phyloP scores from a whole-genome alignment of 139 green algal species.

The Coccomyxa sp. region DNA sequence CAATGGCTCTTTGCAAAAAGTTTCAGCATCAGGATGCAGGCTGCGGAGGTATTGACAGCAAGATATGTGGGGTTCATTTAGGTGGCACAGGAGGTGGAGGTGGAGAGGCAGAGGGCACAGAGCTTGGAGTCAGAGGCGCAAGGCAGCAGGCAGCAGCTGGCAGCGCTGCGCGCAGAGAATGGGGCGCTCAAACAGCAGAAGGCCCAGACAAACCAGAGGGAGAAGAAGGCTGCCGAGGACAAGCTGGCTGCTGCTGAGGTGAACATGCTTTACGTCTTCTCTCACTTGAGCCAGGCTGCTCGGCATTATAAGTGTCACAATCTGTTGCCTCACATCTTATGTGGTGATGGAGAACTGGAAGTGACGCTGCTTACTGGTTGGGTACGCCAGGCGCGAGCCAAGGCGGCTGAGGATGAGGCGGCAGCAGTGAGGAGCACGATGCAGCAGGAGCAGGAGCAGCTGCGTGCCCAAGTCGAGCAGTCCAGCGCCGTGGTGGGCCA shows the following conservation, averaged over 20 bases:
- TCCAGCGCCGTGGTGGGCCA: conserved; percentile 5
- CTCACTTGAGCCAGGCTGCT: neutral
- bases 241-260: conserved; percentile 2
- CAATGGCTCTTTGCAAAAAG: too few species aligned
- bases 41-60: too few species aligned
- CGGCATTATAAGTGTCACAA: neutral
- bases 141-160: conserved; percentile 3
- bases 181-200: neutral
- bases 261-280: neutral
- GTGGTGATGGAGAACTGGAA: too few species aligned
- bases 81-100: neutral
- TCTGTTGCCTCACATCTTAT: neutral
- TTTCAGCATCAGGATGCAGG: too few species aligned
- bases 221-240: neutral
- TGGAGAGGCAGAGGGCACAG: neutral
- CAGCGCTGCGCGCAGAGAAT: neutral
- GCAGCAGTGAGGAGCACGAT: neutral
- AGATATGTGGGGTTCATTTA: neutral
- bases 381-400: conserved; percentile 1
- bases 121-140: neutral
- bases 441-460: neutral
- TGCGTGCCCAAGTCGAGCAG: neutral
- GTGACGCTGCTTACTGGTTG: too few species aligned
- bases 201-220: neutral
- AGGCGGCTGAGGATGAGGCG: conserved; percentile 4